Base-by-base conservation (phyloP, 805 yeast genomes). In the Candida palmyrensis region DNA sequence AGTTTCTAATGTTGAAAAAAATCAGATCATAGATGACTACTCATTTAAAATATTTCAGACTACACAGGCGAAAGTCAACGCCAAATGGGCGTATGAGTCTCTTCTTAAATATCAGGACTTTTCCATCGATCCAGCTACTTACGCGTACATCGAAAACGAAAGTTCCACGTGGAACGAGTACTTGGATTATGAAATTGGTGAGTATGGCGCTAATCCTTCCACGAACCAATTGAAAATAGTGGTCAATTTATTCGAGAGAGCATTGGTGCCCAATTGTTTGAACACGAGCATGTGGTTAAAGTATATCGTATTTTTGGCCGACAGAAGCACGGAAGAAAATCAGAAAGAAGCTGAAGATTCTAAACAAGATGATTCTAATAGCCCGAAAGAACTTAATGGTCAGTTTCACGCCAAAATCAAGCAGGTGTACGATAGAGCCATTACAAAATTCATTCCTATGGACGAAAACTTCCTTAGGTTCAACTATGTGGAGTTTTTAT, bases 81-180 rank as follows among this genome's bases (percentile, higher is more conserved):
- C 59, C 10, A 70, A 81, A 26, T 86, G 96, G 95, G 63, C 66
- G 1, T 85, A 49, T 53, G 98, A 92, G 57, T 68, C 81, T 9
- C 62, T 66, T 16, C 62, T 90, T 5, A 62, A 68, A n/a, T 66
- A 75, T 32, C 71, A 69, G 22, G 73, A 68, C 19, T 88, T 82
- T 49, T 71, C 75, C 26, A 53, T 82, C 7, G 51, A 51, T 0
- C 18, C 33, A 11, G 18, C 35, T 1, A 25, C 30, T 2, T 67
- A 68, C 1, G 48, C 78, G 1, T 52, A 70, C 0, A 24, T 24
- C 16, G 16, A 21, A 11, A 47, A 53, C 3, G 69, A 68, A 10
- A 76, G n/a, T n/a, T n/a, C n/a, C n/a, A n/a, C n/a, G n/a, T 90
- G 97, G 96, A 38, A 61, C 1, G 49, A 57, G 2, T 92, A 89